phyloP scores from a whole-genome alignment of 2,329 filamentous ascomycete species.

The Arthrobotrys sphaeroides region DNA sequence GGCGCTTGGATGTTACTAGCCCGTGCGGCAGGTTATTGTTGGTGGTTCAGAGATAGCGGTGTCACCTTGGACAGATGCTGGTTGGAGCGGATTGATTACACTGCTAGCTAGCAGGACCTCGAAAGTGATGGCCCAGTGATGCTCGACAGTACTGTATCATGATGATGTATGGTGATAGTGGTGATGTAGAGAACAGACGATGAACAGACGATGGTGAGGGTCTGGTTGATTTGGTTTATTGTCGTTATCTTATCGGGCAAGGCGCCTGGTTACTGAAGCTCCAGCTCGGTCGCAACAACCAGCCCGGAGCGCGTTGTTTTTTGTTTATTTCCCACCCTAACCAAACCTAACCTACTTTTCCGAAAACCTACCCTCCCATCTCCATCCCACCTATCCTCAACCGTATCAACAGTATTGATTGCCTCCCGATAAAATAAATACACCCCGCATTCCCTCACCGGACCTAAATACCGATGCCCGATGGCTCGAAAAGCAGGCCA shows the following conservation, averaged over 20 bases:
- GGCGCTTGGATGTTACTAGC: not conserved
- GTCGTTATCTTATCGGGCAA: not conserved
- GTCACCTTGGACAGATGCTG: too few relatives aligned
- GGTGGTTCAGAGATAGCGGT: too few relatives aligned
- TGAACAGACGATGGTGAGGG: too few relatives aligned
- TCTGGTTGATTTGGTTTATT: not conserved
- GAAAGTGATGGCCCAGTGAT: too few relatives aligned
- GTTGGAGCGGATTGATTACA: too few relatives aligned
- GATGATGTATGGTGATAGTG: not conserved
- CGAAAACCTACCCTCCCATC: not conserved
- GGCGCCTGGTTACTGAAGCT: not conserved
- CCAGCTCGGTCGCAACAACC: conserved; percentile 6
- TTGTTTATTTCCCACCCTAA: conserved; percentile 21
- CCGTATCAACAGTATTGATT: not conserved
- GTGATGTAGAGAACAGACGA: too few relatives aligned
- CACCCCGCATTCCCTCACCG: not conserved
- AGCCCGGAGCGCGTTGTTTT: conserved; percentile 5
- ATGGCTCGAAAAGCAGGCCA: conserved; percentile 10
- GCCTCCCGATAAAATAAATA: too few relatives aligned
- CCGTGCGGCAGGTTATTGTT: too few relatives aligned
- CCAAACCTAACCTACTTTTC: not conserved
- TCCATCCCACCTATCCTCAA: not conserved
- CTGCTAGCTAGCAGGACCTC: too few relatives aligned
- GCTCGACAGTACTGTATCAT: too few relatives aligned
- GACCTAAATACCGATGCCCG: not conserved